Conservation (phyloP, 1,284 basidiomycete genomes). For the Ustilago sp. region DNA sequence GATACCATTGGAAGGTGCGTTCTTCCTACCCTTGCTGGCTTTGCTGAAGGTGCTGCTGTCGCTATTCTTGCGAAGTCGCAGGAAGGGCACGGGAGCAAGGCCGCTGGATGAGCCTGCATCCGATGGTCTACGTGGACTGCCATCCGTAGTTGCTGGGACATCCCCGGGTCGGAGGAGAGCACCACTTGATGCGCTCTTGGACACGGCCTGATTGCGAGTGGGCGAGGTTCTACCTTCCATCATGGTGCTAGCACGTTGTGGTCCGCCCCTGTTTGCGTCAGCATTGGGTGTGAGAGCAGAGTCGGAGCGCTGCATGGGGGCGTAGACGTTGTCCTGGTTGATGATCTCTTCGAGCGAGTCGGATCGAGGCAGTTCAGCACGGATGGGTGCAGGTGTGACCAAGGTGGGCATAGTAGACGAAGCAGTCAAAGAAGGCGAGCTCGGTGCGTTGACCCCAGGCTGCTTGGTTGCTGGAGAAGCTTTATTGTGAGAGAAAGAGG, state of each 20-base stretch:
- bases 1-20: constrained; percentile 46
- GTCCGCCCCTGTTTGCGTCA: constrained; percentile 8
- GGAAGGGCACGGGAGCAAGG: constrained; percentile 26
- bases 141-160: constrained; percentile 11
- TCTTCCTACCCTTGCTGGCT: constrained; percentile 27
- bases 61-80: constrained; percentile 54
- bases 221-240: constrained; percentile 24
- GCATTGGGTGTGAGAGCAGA: not conserved
- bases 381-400: constrained; percentile 47
- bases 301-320: constrained; percentile 15
- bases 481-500: constrained; percentile 5
- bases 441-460: not conserved
- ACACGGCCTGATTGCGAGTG: constrained; percentile 21
- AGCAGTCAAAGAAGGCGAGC: constrained; percentile 28
- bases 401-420: constrained; percentile 46
- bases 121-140: constrained; percentile 40
- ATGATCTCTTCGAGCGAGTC: constrained; percentile 51
- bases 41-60: constrained; percentile 42
- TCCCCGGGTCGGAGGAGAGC: constrained; percentile 41
- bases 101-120: constrained; percentile 30
- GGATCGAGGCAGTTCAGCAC: constrained; percentile 40
- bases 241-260: constrained; percentile 37
- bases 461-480: not conserved
- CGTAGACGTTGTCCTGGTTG: constrained; percentile 36
- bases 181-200: constrained; percentile 44